Evolutionary conservation across 2,329 filamentous ascomycete genomes (phyloP).

Genomic region (Fusarium austroafricanum): DNA sequence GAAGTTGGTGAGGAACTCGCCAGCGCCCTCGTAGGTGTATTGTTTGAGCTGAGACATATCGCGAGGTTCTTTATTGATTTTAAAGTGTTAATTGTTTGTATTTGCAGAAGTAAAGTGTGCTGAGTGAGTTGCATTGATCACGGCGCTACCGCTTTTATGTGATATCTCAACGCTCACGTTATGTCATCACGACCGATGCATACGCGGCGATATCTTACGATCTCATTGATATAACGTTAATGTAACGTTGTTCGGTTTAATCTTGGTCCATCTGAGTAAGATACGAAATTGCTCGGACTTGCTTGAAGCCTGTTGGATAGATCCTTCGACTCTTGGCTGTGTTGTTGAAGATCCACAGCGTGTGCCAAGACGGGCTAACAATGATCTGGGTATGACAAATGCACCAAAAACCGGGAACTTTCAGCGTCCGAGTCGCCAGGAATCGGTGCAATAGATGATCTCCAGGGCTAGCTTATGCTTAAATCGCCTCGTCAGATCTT

Average conservation of each 20-base stretch:
- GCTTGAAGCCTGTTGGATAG: neutral
- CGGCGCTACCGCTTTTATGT: neutral
- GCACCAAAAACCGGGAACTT: neutral
- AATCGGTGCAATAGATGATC: neutral
- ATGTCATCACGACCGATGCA: neutral
- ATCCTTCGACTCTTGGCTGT: neutral
- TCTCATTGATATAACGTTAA: neutral
- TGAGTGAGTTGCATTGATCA: neutral
- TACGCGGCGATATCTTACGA: neutral
- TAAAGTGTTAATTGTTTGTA: accelerated
- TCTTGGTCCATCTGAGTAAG: neutral
- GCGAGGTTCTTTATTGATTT: accelerated
- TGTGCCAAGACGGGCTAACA: slow-evolving; percentile 34
- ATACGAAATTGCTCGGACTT: accelerated
- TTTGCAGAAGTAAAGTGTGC: accelerated
- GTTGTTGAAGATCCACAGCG: neutral
- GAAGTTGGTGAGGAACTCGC: slow-evolving; percentile 46
- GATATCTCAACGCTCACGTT: accelerated
- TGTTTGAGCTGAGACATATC: slow-evolving; percentile 48
- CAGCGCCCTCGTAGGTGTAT: slow-evolving; percentile 45
- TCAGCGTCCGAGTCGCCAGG: neutral
- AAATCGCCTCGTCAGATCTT: neutral
- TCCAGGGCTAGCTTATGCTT: slow-evolving; percentile 5
- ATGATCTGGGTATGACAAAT: slow-evolving; percentile 35
- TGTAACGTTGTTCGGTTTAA: neutral